Conservation (phyloP, 2,329 filamentous ascomycete species). For the Xylaria sp. region DNA sequence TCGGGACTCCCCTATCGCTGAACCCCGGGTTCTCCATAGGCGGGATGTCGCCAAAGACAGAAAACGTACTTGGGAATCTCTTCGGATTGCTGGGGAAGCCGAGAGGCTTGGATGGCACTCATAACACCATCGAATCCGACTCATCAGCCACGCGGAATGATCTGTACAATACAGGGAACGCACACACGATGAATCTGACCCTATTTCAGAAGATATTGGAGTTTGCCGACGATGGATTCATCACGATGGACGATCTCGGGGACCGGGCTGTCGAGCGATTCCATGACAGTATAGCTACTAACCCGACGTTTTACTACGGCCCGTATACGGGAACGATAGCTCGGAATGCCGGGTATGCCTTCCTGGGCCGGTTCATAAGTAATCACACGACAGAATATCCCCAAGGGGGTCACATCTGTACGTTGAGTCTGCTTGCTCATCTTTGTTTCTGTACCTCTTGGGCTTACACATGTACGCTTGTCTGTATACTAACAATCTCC, state of each 20-base stretch:
- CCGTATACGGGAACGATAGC: slow-evolving; percentile 62
- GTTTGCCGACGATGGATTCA: slow-evolving; percentile 51
- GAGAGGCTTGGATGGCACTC: slow-evolving; percentile 61
- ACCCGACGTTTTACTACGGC: slow-evolving; percentile 66
- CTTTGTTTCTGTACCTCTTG: neutral
- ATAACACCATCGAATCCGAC: slow-evolving; percentile 67
- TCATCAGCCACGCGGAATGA: slow-evolving; percentile 64
- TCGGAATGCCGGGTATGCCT: slow-evolving; percentile 64
- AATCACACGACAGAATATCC: slow-evolving; percentile 58
- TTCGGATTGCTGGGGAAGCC: slow-evolving; percentile 58
- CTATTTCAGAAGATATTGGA: slow-evolving; percentile 62
- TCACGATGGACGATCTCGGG: slow-evolving; percentile 56
- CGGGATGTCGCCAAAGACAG: slow-evolving; percentile 53
- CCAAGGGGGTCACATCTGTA: slow-evolving; percentile 49
- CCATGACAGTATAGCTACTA: slow-evolving; percentile 59
- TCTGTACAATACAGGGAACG: slow-evolving; percentile 62
- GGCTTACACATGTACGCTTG: neutral
- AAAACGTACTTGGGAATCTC: slow-evolving; percentile 57
- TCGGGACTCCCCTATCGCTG: slow-evolving; percentile 62
- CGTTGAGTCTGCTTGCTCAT: slow-evolving; percentile 33
- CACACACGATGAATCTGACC: slow-evolving; percentile 62
- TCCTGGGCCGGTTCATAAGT: slow-evolving; percentile 56
- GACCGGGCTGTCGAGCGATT: slow-evolving; percentile 58
- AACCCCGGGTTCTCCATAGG: slow-evolving; percentile 64
- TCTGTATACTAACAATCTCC: neutral